Evolutionary conservation across 305 asterid species (phyloP).

Genomic region (Fraxinus ornus): DNA sequence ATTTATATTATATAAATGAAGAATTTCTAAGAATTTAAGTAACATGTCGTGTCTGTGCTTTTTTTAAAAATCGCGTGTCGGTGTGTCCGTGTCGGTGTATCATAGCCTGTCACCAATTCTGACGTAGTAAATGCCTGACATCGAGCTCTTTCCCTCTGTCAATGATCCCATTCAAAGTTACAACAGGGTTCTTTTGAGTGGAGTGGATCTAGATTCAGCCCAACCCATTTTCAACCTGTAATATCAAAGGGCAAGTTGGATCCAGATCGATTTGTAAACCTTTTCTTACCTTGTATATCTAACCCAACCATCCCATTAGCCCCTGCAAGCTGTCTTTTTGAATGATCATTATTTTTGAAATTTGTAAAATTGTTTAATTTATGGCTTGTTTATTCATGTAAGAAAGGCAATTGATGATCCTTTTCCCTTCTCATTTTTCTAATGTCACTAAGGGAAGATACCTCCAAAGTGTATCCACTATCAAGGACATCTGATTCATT

Average conservation of each 20-base stretch:
- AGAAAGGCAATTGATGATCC: neutral
- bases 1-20: too few relatives aligned
- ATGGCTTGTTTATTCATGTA: neutral
- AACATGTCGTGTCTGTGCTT: too few relatives aligned
- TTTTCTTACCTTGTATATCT: neutral
- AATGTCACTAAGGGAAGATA: neutral
- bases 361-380: neutral
- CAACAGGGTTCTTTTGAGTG: neutral
- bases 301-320: neutral
- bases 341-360: neutral
- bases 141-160: neutral
- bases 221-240: neutral
- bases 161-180: neutral
- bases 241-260: neutral
- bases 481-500: neutral
- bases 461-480: neutral
- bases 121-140: neutral
- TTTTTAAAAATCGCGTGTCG: too few relatives aligned
- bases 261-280: neutral
- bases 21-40: too few relatives aligned
- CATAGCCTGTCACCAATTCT: too few relatives aligned
- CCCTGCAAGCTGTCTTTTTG: neutral
- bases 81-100: too few relatives aligned
- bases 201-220: neutral
- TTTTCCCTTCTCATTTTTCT: neutral